Conservation (phyloP, 768 basidiomycete species). For the Lentinula aciculospora region DNA sequence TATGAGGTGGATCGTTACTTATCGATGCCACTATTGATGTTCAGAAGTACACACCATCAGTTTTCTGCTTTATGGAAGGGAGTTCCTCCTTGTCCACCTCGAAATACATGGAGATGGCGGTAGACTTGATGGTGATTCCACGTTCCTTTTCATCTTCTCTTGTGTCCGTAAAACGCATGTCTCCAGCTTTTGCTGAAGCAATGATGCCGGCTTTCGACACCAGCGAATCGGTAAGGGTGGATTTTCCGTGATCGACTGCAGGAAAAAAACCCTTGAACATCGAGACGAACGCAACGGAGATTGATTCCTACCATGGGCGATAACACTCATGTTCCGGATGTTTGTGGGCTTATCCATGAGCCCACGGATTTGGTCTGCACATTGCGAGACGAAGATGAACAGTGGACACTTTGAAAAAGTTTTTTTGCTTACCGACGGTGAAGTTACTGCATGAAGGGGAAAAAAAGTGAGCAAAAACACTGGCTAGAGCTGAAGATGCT, state of each 20-base stretch:
- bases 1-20: constrained; percentile 15
- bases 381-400: constrained; percentile 7
- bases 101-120: constrained; percentile 99
- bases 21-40: background rate
- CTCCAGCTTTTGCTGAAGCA: constrained; percentile 89
- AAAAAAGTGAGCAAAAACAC: constrained; percentile 15
- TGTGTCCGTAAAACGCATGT: constrained; percentile 96
- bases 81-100: constrained; percentile 90
- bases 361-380: constrained; percentile 73
- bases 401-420: background rate
- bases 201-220: constrained; percentile 99
- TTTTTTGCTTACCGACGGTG: constrained; percentile 64
- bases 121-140: constrained; percentile 99
- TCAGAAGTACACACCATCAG: constrained; percentile 53
- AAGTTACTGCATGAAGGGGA: constrained; percentile 60
- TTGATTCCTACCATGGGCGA: constrained; percentile 70
- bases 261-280: constrained; percentile 11
- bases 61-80: constrained; percentile 86
- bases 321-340: constrained; percentile 94
- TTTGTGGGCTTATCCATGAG: constrained; percentile 91
- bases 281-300: constrained; percentile 5
- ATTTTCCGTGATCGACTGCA: constrained; percentile 99
- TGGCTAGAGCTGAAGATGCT: constrained; percentile 16
- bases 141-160: constrained; percentile 98
- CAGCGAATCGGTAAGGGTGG: constrained; percentile 96